Percentiles rank a stretch among this genome's conserved stretches.
Conservation (phyloP, 179 eudicot genomes). For the Spinacia oleracea region DNA sequence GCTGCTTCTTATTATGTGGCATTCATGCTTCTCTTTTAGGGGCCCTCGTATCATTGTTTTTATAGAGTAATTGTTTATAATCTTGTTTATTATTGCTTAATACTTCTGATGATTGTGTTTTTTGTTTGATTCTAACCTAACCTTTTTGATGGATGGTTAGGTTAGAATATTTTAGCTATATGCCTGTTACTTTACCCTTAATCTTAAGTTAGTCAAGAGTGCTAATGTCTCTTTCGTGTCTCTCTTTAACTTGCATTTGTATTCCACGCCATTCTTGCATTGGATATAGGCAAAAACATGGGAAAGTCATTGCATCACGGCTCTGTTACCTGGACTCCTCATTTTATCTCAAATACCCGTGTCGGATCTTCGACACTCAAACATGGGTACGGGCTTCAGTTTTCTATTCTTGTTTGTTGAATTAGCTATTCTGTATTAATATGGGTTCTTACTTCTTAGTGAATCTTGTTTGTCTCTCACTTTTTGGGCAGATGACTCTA, state of each 20-base stretch:
- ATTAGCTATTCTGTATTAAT: background rate
- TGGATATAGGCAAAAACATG: background rate
- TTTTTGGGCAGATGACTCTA: background rate
- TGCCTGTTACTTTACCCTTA: constrained; percentile 2
- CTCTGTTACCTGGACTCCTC: too few relatives aligned
- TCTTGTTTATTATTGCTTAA: too few relatives aligned
- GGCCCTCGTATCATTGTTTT: constrained; percentile 21
- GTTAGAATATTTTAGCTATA: constrained; percentile 6
- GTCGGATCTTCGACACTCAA: too few relatives aligned
- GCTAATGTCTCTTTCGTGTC: background rate
- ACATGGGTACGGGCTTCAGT: too few relatives aligned
- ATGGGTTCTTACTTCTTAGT: background rate
- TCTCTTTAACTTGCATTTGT: background rate
- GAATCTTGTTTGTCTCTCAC: background rate
- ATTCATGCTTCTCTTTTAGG: constrained; percentile 23
- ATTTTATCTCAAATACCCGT: too few relatives aligned
- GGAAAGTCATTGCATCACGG: background rate
- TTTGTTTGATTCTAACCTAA: constrained; percentile 19
- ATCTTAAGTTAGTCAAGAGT: background rate
- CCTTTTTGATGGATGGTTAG: constrained; percentile 14
- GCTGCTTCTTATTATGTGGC: constrained; percentile 22
- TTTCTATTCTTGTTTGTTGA: background rate
- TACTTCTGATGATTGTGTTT: background rate
- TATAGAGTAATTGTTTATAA: background rate
- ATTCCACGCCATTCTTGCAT: constrained; percentile 3